phyloP scores from a whole-genome alignment of 805 yeast genomes.

The Candida maris region DNA sequence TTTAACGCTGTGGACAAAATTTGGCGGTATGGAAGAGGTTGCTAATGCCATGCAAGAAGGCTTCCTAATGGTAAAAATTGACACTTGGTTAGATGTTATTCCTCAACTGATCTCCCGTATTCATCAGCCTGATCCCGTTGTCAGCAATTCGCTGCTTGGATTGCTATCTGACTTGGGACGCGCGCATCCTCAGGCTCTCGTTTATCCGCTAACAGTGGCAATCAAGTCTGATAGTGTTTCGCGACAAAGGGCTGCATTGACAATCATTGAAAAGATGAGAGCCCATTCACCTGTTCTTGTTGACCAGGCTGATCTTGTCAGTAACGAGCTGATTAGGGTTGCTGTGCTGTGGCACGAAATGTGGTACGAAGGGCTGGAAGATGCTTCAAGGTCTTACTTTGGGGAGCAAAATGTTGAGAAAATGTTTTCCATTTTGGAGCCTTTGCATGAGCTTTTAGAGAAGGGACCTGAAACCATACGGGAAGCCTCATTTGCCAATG shows the following conservation, averaged over 20 bases:
- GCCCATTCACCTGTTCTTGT: constrained; percentile 81
- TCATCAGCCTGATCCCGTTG: constrained; percentile 88
- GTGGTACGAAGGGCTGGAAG: constrained; percentile 97
- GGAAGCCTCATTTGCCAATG: constrained; percentile 87
- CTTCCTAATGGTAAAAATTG: constrained; percentile 80
- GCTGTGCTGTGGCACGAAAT: constrained; percentile 97
- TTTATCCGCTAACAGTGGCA: constrained; percentile 93
- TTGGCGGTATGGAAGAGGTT: constrained; percentile 91
- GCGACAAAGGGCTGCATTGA: constrained; percentile 86
- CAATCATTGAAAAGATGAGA: constrained; percentile 89
- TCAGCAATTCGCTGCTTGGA: constrained; percentile 74
- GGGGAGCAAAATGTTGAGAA: constrained; percentile 93
- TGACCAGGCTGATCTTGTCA: constrained; percentile 90
- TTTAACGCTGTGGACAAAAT: constrained; percentile 91
- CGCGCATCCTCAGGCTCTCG: constrained; percentile 95
- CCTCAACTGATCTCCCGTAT: constrained; percentile 96
- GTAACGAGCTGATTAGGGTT: constrained; percentile 87
- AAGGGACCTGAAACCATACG: constrained; percentile 89
- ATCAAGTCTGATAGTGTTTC: constrained; percentile 88
- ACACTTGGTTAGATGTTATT: constrained; percentile 91
- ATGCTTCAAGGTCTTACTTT: constrained; percentile 89
- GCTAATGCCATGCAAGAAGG: constrained; percentile 90
- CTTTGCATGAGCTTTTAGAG: constrained; percentile 79
- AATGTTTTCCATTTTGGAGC: constrained; percentile 89
- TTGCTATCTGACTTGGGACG: constrained; percentile 84